A percentile compares a stretch with the other conserved stretches of the same genome.
phyloP scores from a whole-genome alignment of 805 yeast genomes.

The Zygotorulaspora danielsina region DNA sequence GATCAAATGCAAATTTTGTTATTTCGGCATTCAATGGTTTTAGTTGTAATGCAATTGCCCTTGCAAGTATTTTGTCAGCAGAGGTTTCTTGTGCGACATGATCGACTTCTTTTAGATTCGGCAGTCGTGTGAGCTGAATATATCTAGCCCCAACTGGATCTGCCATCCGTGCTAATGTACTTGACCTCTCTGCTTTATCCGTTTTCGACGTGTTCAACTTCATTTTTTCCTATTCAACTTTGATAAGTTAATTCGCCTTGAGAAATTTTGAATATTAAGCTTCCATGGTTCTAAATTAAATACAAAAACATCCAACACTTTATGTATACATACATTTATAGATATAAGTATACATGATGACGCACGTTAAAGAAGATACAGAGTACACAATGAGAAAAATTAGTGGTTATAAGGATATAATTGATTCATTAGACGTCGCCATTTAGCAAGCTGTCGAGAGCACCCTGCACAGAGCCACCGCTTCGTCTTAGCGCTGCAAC shows the following conservation, averaged over 20 bases:
- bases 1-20: slow-evolving; percentile 38
- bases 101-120: slow-evolving; percentile 22
- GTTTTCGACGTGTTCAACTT: background rate
- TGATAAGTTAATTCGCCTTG: background rate
- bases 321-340: too few species aligned
- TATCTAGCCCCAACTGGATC: slow-evolving; percentile 6
- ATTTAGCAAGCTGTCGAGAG: slow-evolving; percentile 77
- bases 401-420: background rate
- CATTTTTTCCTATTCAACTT: background rate
- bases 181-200: background rate
- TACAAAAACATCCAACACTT: too few species aligned
- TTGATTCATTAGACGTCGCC: slow-evolving; percentile 42
- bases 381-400: background rate
- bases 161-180: slow-evolving; percentile 3
- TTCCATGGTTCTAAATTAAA: too few species aligned
- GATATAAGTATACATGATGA: too few species aligned
- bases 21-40: slow-evolving; percentile 33
- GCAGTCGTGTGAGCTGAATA: slow-evolving; percentile 19
- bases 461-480: slow-evolving; percentile 97
- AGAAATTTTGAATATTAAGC: background rate
- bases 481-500: slow-evolving; percentile 88
- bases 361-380: too few species aligned
- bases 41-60: slow-evolving; percentile 39
- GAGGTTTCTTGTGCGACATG: slow-evolving; percentile 21
- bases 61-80: slow-evolving; percentile 23